These are phyloP conservation scores for Leccinum barrowsii DNA, from an alignment of 768 basidiomycete species.

Conservation along the genomic window DNA sequence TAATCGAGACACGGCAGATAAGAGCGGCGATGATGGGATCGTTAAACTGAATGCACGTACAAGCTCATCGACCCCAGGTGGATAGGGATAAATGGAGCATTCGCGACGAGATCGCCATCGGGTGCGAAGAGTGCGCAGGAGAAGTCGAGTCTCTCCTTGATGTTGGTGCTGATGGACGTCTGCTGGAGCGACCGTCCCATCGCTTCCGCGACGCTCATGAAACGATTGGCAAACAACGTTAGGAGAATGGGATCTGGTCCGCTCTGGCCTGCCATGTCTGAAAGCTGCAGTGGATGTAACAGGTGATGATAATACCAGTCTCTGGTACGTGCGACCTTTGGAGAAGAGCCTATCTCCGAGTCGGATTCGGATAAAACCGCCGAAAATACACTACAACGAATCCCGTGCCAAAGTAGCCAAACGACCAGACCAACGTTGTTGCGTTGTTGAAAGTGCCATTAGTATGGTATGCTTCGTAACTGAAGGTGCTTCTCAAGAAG, in stretches of 20 bases:
- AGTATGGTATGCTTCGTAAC: too few relatives aligned
- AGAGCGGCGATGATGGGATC: not conserved
- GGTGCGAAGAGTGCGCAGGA: slow-evolving; percentile 94
- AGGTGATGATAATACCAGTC: not conserved
- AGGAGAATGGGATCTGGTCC: slow-evolving; percentile 83
- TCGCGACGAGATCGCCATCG: slow-evolving; percentile 92
- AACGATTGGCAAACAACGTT: slow-evolving; percentile 91
- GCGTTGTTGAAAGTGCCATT: too few relatives aligned
- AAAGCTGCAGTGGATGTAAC: not conserved
- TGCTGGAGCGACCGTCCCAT: slow-evolving; percentile 91
- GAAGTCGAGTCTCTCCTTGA: slow-evolving; percentile 94
- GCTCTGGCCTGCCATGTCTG: slow-evolving; percentile 17
- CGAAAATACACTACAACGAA: not conserved
- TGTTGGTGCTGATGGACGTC: slow-evolving; percentile 88
- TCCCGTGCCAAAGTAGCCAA: too few relatives aligned
- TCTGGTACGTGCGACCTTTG: not conserved
- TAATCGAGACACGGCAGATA: slow-evolving; percentile 20
- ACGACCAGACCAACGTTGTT: too few relatives aligned
- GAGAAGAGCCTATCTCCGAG: not conserved
- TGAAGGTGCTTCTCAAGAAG: too few relatives aligned
- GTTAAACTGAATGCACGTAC: slow-evolving; percentile 43
- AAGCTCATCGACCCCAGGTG: slow-evolving; percentile 90
- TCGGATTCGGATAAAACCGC: too few relatives aligned
- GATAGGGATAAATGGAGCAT: slow-evolving; percentile 89
- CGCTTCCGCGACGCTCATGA: slow-evolving; percentile 96